A percentile compares a stretch with the other conserved stretches of the same genome.
Conservation (phyloP, 169 alveolate species). For the Plasmodium cynomolgi region DNA sequence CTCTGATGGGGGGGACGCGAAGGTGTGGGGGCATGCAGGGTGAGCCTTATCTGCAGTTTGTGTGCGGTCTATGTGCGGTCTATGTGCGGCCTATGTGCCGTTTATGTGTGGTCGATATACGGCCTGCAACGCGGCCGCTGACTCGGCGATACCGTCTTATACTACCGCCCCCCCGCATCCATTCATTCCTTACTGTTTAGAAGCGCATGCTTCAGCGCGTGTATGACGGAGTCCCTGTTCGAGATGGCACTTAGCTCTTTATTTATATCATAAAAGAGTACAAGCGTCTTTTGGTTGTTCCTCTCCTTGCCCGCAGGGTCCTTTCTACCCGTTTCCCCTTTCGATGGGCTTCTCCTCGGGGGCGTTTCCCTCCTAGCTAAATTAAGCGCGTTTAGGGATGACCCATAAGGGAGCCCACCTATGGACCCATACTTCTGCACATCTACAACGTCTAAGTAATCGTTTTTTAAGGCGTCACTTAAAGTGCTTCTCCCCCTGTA, state of each 20-base stretch:
- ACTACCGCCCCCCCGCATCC: neutral
- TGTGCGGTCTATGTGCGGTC: neutral
- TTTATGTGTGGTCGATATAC: neutral
- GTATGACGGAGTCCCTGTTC: constrained; percentile 44
- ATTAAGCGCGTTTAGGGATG: constrained; percentile 41
- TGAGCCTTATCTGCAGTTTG: neutral
- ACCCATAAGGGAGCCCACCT: neutral
- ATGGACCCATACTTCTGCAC: neutral
- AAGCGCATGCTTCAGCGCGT: constrained; percentile 51
- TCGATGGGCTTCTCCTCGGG: neutral
- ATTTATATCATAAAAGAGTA: constrained; percentile 50
- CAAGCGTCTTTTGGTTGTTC: constrained; percentile 24
- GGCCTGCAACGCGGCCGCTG: neutral
- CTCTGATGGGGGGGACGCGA: constrained; percentile 7
- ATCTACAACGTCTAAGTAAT: constrained; percentile 12
- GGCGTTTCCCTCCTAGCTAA: neutral
- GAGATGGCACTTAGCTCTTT: constrained; percentile 47
- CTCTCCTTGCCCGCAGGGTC: neutral
- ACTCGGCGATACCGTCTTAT: neutral
- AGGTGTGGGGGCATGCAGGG: neutral
- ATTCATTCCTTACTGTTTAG: constrained; percentile 21
- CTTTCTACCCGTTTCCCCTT: neutral
- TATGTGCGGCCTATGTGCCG: neutral
- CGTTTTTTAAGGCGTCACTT: constrained; percentile 8
- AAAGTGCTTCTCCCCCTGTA: neutral